A percentile compares a stretch with the other conserved stretches of the same genome.
Evolutionary conservation across 192 early-diverging fungal species (phyloP).

Genomic region (Backusella liffmaniae): DNA sequence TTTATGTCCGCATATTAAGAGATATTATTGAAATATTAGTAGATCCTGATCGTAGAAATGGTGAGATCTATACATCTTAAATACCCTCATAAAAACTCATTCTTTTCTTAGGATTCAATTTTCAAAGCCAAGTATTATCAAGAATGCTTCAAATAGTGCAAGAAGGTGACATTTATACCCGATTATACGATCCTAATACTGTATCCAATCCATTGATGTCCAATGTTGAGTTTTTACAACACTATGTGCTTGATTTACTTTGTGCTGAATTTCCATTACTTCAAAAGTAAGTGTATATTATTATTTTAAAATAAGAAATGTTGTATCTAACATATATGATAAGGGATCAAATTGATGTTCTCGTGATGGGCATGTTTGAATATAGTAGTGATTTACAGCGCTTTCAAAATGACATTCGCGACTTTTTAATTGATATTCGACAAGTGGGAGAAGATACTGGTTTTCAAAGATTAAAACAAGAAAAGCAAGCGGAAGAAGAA

Average conservation of each 20-base stretch:
- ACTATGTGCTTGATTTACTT: slow-evolving; percentile 19
- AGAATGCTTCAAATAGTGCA: slow-evolving; percentile 28
- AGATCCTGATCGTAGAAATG: slow-evolving; percentile 25
- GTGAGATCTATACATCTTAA: background rate
- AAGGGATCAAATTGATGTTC: slow-evolving; percentile 27
- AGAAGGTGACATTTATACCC: slow-evolving; percentile 33
- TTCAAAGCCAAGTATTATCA: slow-evolving; percentile 29
- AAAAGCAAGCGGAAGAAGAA: slow-evolving; percentile 24
- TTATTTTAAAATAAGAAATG: background rate
- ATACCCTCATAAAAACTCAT: no score
- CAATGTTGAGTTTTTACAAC: slow-evolving; percentile 26
- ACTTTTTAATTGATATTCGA: slow-evolving; percentile 29
- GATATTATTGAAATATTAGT: slow-evolving; percentile 14
- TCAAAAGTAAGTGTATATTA: background rate
- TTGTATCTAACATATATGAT: background rate
- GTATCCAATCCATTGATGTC: slow-evolving; percentile 35
- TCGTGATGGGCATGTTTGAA: slow-evolving; percentile 31
- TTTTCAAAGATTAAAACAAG: slow-evolving; percentile 7
- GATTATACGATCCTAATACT: slow-evolving; percentile 24
- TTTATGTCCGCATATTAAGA: slow-evolving; percentile 20
- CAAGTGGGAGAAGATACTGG: slow-evolving; percentile 18
- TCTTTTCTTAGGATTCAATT: slow-evolving; percentile 18
- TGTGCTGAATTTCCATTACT: slow-evolving; percentile 20
- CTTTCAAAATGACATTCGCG: slow-evolving; percentile 22
- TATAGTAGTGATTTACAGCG: slow-evolving; percentile 19